Base-by-base conservation (phyloP, 805 yeast species). In the Pichia scutulata region DNA sequence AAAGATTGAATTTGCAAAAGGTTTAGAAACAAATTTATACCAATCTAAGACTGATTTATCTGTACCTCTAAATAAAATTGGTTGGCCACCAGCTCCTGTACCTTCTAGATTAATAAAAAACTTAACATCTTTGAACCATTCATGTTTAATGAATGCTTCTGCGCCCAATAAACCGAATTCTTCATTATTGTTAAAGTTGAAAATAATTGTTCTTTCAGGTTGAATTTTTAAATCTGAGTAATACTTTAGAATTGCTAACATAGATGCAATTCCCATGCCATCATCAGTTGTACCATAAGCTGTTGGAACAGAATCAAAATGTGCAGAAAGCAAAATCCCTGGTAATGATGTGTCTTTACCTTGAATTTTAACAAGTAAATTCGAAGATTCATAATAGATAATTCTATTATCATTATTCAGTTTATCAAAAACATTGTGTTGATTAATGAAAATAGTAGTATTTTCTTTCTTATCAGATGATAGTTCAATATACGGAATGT, bases 81-180 rank as follows among this genome's bases (percentile, higher is more conserved):
- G 86, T 56, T 84, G 80, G 4, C 93, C 90, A 24, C 96, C 96
- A 1, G 93, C 85, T 2, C 97, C 97, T 0, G 96, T 87, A 18
- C 97, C 97, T 70, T 89, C 97, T 55, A 89, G 69, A 63, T 90
- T 90, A 56, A 89, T 72, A 51, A 90, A 84, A 60, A 76, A 84
- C 40, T 70, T 70, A 2, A 85, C 81, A 16, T 77, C 64, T 39
- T 73, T 66, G 22, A 78, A 72, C 92, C 95, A 86, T 18, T 84
- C 82, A 63, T 89, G 95, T 30, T 75, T 63, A 48, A 86, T 67
- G 58, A 88, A 89, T 0, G 84, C 76, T 43, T 75, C 73, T 0
- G 97, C 95, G 4, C 97, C 97, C 49, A 82, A 69, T 28, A 90
- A 71, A 0, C 95, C 96, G 65, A 87, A 84, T 60, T 89, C 97